Percentiles rank a stretch among this genome's conserved stretches.
phyloP scores from a whole-genome alignment of 768 basidiomycete genomes.

The Gyrodon lividus region DNA sequence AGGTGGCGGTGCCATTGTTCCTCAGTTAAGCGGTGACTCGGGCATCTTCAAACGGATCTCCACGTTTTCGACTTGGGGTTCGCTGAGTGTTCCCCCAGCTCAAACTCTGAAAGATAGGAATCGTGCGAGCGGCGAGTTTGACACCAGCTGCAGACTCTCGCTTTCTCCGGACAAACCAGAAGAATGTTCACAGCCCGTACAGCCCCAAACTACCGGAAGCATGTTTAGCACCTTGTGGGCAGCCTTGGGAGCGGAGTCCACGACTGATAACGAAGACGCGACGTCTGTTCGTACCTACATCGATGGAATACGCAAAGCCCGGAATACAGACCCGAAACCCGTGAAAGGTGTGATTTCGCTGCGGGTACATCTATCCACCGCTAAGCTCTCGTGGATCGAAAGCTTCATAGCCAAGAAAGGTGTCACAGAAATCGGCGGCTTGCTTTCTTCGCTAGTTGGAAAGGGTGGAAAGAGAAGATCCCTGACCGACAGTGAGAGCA shows the following conservation, averaged over 20 bases:
- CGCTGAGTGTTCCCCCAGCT: constrained; percentile 35
- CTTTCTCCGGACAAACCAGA: constrained; percentile 28
- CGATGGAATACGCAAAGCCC: constrained; percentile 55
- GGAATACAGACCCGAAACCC: constrained; percentile 55
- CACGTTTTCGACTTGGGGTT: constrained; percentile 56
- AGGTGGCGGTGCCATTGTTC: constrained; percentile 52
- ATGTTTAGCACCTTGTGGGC: constrained; percentile 78
- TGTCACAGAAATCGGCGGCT: constrained; percentile 54
- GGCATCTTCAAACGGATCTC: constrained; percentile 68
- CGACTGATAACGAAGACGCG: constrained; percentile 35
- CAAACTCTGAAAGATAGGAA: constrained; percentile 31
- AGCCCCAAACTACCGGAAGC: constrained; percentile 71
- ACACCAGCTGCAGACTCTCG: constrained; percentile 21
- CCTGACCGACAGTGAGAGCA: constrained; percentile 64
- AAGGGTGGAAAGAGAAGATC: constrained; percentile 62
- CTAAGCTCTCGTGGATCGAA: constrained; percentile 72
- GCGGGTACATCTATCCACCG: constrained; percentile 84
- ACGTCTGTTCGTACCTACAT: constrained; percentile 64
- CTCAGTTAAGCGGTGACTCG: constrained; percentile 75
- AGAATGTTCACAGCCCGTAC: constrained; percentile 38
- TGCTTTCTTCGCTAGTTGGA: constrained; percentile 61
- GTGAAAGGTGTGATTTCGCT: constrained; percentile 78
- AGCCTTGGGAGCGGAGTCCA: constrained; percentile 55
- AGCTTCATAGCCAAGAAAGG: constrained; percentile 70
- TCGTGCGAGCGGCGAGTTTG: constrained; percentile 41